These are phyloP conservation scores for Chlorophyllum brunneum DNA, from an alignment of 768 basidiomycete species.

Conservation along the genomic window DNA sequence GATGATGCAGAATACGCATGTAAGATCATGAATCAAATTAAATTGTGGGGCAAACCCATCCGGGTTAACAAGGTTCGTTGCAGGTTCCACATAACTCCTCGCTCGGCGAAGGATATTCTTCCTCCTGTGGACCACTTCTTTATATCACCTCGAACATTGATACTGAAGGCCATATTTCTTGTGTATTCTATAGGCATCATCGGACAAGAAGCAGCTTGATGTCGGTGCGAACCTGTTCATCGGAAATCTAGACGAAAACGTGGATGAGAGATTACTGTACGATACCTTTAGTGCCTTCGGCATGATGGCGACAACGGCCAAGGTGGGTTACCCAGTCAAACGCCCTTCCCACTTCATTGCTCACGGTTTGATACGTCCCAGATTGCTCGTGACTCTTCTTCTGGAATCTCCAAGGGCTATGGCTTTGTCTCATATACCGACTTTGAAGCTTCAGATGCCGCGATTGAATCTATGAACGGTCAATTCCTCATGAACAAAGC, in stretches of 20 bases:
- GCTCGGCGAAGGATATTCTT: neutral
- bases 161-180: conserved; percentile 14
- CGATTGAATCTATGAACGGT: conserved; percentile 94
- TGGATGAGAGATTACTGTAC: conserved; percentile 88
- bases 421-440: conserved; percentile 97
- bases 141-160: neutral
- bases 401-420: conserved; percentile 91
- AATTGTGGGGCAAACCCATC: conserved; percentile 97
- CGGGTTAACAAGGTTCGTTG: conserved; percentile 91
- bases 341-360: conserved; percentile 1
- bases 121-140: neutral
- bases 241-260: conserved; percentile 91
- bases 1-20: conserved; percentile 99
- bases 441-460: conserved; percentile 95
- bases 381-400: conserved; percentile 87
- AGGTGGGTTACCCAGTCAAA: conserved; percentile 43
- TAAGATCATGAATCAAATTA: conserved; percentile 99
- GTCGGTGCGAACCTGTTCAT: conserved; percentile 98
- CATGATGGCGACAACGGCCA: conserved; percentile 86
- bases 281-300: conserved; percentile 97
- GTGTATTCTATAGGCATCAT: conserved; percentile 68
- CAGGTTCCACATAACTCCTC: conserved; percentile 16
- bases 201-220: conserved; percentile 97
- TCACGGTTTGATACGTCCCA: conserved; percentile 30
- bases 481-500: conserved; percentile 99